Evolutionary conservation across 352 stramenopile species (phyloP).

Genomic region (Globisporangium solare): DNA sequence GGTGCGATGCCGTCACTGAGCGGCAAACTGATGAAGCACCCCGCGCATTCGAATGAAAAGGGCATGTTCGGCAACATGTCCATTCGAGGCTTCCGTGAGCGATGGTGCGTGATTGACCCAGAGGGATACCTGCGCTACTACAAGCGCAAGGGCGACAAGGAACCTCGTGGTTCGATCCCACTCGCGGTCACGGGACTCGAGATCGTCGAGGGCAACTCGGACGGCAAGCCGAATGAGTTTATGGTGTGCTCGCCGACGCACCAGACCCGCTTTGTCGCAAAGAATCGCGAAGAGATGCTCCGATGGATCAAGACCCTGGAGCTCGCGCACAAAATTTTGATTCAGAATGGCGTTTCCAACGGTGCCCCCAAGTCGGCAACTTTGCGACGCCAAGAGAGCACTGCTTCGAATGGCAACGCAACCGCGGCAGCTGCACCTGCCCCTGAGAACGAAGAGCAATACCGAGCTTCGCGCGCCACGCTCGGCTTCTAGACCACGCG

Average conservation of each 20-base stretch:
- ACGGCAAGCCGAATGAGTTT: constrained; percentile 72
- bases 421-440: neutral
- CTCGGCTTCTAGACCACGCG: constrained; percentile 45
- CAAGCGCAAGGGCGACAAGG: constrained; percentile 75
- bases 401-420: constrained; percentile 15
- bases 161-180: constrained; percentile 60
- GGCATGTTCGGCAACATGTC: constrained; percentile 77
- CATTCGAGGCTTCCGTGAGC: constrained; percentile 61
- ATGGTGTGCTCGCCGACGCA: constrained; percentile 71
- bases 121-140: constrained; percentile 69
- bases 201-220: constrained; percentile 62
- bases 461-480: constrained; percentile 50
- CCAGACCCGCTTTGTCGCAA: constrained; percentile 70
- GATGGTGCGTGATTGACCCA: constrained; percentile 68
- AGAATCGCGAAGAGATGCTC: constrained; percentile 68
- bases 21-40: constrained; percentile 68
- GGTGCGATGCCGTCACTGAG: constrained; percentile 37
- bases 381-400: constrained; percentile 22
- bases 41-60: constrained; percentile 76
- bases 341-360: constrained; percentile 29
- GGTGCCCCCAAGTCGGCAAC: constrained; percentile 14
- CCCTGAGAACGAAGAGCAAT: constrained; percentile 17
- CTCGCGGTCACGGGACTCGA: constrained; percentile 64
- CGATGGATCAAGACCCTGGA: constrained; percentile 62
- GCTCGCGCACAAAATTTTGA: constrained; percentile 45